Evolutionary conservation across 1,139 yeast genomes (phyloP), one percentile per base, ranked within the genome.

Genomic region (Kazachstania sp.): DNA sequence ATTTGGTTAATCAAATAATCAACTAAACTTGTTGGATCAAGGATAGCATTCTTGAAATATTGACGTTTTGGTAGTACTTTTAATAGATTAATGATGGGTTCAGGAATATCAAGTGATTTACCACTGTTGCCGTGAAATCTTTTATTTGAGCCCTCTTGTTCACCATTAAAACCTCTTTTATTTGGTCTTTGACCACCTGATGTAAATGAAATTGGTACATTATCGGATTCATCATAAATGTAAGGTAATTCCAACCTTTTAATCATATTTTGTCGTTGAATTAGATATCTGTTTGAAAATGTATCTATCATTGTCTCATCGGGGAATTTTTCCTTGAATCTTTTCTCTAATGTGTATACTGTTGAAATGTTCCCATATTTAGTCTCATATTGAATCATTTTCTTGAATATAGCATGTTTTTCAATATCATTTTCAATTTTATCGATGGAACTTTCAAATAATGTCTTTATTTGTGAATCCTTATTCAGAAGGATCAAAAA

Each of bases 381-480:
- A 3, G 77, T 67, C 57, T 81, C 86, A 54, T 77, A 80, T 39
- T 69, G 67, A 37, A 76, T 64, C 60, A 74, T 79, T 40, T 76
- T 65, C 50, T 71, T 71, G 52, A 72, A 77, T 38, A 81, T 63
- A 13, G 67, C 64, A 48, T 71, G 67, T 42, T 75, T 65, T 47
- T 67, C 61, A 41, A 47, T 49, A 9, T 50, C 43, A 31, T 64
- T 62, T 32, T 61, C 57, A 51, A 78, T 64, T 48, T 71, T 73
- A 19, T 73, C 72, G 3, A 78, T 66, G 0, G 81, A 73, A 13
- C 79, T 72, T 65, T 92, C 97, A 62, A 92, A 83, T 40, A 87
- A 72, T 12, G 88, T 87, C 55, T 92, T 80, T 16, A 90, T 86
- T 58, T 83, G 86, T 32, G 86, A 83, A 49, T 82, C 83, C 63